Base-by-base conservation (phyloP, 108 stramenopile genomes). In the Pseudonitzschia multiseries region DNA sequence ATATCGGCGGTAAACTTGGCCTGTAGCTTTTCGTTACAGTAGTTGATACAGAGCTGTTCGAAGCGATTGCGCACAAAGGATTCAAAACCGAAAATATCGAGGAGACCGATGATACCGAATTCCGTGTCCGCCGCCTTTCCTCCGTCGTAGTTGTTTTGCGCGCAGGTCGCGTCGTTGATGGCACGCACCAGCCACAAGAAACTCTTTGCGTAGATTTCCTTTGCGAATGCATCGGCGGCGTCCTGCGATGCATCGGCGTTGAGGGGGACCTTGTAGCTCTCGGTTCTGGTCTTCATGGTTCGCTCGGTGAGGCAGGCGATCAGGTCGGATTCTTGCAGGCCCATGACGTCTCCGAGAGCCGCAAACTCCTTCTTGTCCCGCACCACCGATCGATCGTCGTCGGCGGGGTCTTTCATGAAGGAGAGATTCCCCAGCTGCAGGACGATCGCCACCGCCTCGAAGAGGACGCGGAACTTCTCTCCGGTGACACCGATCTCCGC, bases 51-150 rank as follows among this genome's bases (percentile, higher is more conserved):
- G 12, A 97, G 81, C 65, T 96, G 93, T 70, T 94, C 96, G 65
- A 95, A 97, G 22, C 89, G 74, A 57, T 97, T 96, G 9, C 86
- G 79, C 64, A 87, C 82, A 69, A 96, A 96, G 32, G 92, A 91
- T 76, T 99, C 98, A 68, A 98, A 99, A 9, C 97, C 98, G 79
- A 97, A 98, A 72, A 99, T 98, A 78, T 98, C 97, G 18, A 99
- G 83, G 24, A 99, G 79, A 53, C 97, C 98, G 72, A 98, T 97
- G 68, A 85, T 86, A 60, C 83, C 89, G 48, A 80, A 84, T 18
- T 63, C 64, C 46, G 71, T 61, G 72, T 29, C 57, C 53, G 46
- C 67, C n/a, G n/a, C n/a, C n/a, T n/a, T n/a, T n/a, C n/a, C 84
- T 51, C 79, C 79, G 46, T 69, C 67, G 36, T 84, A 88, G 50